Base-by-base conservation (phyloP, 805 yeast species). In the Saccharomycopsis sp. region DNA sequence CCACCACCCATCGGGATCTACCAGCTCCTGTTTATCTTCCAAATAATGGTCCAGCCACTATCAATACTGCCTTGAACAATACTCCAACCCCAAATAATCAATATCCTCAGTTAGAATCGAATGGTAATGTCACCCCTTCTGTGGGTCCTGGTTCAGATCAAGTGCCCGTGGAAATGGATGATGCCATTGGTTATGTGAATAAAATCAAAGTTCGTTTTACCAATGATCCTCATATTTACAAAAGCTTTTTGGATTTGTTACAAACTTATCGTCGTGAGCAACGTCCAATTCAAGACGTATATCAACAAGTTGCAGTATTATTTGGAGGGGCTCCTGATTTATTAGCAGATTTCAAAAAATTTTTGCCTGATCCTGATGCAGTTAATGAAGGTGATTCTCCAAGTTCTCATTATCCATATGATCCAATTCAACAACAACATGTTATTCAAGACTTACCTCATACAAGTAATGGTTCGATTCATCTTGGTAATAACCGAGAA, bases 261-360 rank as follows among this genome's bases (percentile, higher is more conserved):
- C 98, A 92, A 60, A 88, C 96, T 34, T 92, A 92, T 57, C 97
- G 92, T 64, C 76, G 94, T 48, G 98, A 89, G 55, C 94, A 87
- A 56, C 82, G 86, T 54, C 95, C 96, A 36, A 92, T 92, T 40
- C 79, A 85, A 36, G 97, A 92, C 55, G 97, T 92, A 9, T 92
- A 89, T 54, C 81, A 85, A 42, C 96, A 92, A 57, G 96, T 92
- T 2, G 82, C 96, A 1, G 69, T 76, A 5, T 66, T 92, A 39
- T 92, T 92, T 63, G 79, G 83, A 45, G 83, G 84, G 51, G 95
- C 96, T 9, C 97, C 97, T 1, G 99, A 92, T 55, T 68, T 92
- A 45, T 64, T 92, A 46, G 95, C 86, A 51, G 98, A 94, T 56
- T 92, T 92, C 63, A 87, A 88, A 58, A 88, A 87, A 58, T 92